phyloP scores from a whole-genome alignment of 148 eudicot species.

The Spergularia bocconei region DNA sequence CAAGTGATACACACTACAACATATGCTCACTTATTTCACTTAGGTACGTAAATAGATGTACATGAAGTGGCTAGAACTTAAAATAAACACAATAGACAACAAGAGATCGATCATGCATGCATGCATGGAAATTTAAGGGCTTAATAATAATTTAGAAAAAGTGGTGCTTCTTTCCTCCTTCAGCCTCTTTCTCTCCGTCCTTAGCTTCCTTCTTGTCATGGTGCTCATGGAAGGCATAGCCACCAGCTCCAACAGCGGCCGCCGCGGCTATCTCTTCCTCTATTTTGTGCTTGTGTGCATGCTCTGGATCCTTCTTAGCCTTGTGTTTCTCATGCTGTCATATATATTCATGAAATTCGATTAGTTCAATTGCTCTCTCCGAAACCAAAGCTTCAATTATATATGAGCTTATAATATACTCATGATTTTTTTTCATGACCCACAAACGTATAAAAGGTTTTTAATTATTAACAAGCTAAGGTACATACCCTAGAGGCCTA shows the following conservation, averaged over 20 bases:
- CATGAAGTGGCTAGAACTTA: too few relatives aligned
- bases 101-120: too few relatives aligned
- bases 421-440: too few relatives aligned
- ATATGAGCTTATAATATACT: too few relatives aligned
- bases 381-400: too few relatives aligned
- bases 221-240: conserved; percentile 46
- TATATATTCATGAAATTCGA: neutral
- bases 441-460: too few relatives aligned
- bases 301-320: conserved; percentile 55
- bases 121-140: neutral
- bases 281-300: conserved; percentile 49
- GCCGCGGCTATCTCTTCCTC: conserved; percentile 52
- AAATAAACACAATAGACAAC: neutral
- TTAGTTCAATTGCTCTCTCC: too few relatives aligned
- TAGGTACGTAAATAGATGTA: too few relatives aligned
- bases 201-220: conserved; percentile 53
- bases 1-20: too few relatives aligned
- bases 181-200: conserved; percentile 32
- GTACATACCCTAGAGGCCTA: too few relatives aligned
- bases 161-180: conserved; percentile 41
- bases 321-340: conserved; percentile 52
- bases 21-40: too few relatives aligned
- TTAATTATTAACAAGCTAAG: too few relatives aligned
- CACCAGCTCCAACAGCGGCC: conserved; percentile 42
- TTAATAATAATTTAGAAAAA: conserved; percentile 17